Base-by-base conservation (phyloP, 805 yeast genomes). In the Yarrowia sp. region DNA sequence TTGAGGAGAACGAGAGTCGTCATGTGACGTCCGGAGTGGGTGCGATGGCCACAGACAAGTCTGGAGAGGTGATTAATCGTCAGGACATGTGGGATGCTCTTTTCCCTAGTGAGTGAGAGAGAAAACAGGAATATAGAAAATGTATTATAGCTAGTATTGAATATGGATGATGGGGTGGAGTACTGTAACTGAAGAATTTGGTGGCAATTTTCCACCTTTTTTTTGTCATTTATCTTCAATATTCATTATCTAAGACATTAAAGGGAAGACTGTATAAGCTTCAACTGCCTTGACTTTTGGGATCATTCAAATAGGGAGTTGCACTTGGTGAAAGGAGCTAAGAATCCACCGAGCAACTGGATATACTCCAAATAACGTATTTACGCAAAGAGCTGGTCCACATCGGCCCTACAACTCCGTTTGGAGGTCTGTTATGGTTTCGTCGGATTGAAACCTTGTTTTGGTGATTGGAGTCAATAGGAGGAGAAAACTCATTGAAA, bases 81-180 rank as follows among this genome's bases (percentile, higher is more conserved):
- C 36, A 38, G 40, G 67, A 63, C 38, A 48, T 63, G 56, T 63
- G 67, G 67, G 56, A 49, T 22, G 67, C 67, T 10, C n/a, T 63
- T 14, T 63, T 63, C 12, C 56, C 56, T 14, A 61, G 40, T n/a
- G 49, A n/a, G 26, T 9, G 22, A 16, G 8, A 26, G 32, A 26
- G 16, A 36, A 15, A 11, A 19, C 5, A 41, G 43, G 5, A 8
- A 42, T n/a, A 42, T 15, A 42, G 19, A 42, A n/a, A 36, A 50
- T 50, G 41, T 32, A 50, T 35, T n/a, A 50, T 35, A 50, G n/a
- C n/a, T n/a, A n/a, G 56, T 50, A n/a, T 35, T 42, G 46, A 16
- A 12, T n/a, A 8, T 5, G 15, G 56, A 14, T 12, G 41, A 26
- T 14, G 36, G 16, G 38, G 38, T 36, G 19, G 19, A 19, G 19